A percentile compares a stretch with the other conserved stretches of the same genome.
Evolutionary conservation across 768 basidiomycete genomes (phyloP).

Genomic region (Agrocybe chaxingu): DNA sequence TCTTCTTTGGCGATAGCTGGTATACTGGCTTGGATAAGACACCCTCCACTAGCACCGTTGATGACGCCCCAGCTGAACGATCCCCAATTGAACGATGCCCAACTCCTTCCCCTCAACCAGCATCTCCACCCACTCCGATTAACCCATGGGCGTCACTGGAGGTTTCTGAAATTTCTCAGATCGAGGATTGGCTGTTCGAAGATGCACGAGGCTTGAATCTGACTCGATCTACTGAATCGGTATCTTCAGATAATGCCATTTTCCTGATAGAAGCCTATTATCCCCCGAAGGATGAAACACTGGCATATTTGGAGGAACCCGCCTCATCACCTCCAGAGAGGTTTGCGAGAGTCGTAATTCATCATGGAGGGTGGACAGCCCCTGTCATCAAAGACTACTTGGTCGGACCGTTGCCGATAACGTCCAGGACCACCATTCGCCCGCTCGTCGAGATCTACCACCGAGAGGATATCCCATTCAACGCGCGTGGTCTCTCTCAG

Average conservation of each 20-base stretch:
- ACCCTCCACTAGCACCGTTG: not conserved
- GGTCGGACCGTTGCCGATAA: slow-evolving; percentile 55
- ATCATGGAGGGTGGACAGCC: slow-evolving; percentile 38
- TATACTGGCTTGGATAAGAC: not conserved
- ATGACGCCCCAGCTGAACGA: slow-evolving; percentile 20
- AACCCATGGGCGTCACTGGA: slow-evolving; percentile 55
- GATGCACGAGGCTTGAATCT: slow-evolving; percentile 45
- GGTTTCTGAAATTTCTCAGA: slow-evolving; percentile 36
- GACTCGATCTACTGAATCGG: slow-evolving; percentile 25
- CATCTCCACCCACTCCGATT: slow-evolving; percentile 35
- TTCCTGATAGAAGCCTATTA: slow-evolving; percentile 47
- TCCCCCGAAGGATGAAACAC: slow-evolving; percentile 45
- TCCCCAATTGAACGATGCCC: slow-evolving; percentile 33
- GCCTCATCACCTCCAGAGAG: slow-evolving; percentile 24
- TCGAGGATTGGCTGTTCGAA: slow-evolving; percentile 44
- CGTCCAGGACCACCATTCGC: slow-evolving; percentile 33
- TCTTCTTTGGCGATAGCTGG: slow-evolving; percentile 10
- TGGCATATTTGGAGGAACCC: slow-evolving; percentile 42
- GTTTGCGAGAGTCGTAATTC: slow-evolving; percentile 48
- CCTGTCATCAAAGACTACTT: slow-evolving; percentile 53
- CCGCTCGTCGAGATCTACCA: slow-evolving; percentile 51
- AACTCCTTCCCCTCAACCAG: slow-evolving; percentile 25
- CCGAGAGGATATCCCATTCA: slow-evolving; percentile 48
- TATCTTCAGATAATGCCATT: slow-evolving; percentile 45
- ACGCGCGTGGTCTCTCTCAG: slow-evolving; percentile 39